phyloP scores from a whole-genome alignment of 495 filamentous ascomycete species.

The Chaetomium cochliodes region DNA sequence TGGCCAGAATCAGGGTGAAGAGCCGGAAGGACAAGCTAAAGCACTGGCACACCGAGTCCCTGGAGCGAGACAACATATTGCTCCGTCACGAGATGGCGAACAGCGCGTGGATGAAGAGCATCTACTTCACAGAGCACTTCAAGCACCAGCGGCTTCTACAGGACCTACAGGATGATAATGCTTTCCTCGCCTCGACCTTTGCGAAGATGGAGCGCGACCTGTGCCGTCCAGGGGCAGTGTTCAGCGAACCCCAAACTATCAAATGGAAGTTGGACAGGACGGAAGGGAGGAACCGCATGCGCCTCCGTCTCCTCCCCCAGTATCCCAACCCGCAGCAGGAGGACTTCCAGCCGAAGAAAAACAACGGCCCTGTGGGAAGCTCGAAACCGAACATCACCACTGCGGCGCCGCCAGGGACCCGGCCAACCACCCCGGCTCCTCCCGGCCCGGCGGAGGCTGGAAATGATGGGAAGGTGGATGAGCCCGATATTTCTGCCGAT shows the following conservation, averaged over 20 bases:
- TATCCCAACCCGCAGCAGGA: slow-evolving; percentile 61
- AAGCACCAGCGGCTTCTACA: slow-evolving; percentile 85
- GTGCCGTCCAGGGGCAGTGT: slow-evolving; percentile 71
- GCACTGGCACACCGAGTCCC: slow-evolving; percentile 68
- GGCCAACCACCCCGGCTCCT: slow-evolving; percentile 22
- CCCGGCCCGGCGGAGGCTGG: slow-evolving; percentile 21
- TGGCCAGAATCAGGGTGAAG: slow-evolving; percentile 60
- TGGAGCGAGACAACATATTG: slow-evolving; percentile 65
- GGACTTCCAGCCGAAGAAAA: slow-evolving; percentile 84
- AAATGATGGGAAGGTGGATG: slow-evolving; percentile 31
- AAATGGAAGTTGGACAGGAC: slow-evolving; percentile 95
- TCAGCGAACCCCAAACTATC: slow-evolving; percentile 59
- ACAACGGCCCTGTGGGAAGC: slow-evolving; percentile 31
- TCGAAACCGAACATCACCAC: slow-evolving; percentile 46
- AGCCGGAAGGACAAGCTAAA: slow-evolving; percentile 80
- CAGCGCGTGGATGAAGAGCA: slow-evolving; percentile 89
- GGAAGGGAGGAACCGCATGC: slow-evolving; percentile 93
- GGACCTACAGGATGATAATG: slow-evolving; percentile 85
- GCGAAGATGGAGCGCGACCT: slow-evolving; percentile 71
- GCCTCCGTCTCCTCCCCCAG: slow-evolving; percentile 79
- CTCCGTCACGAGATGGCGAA: slow-evolving; percentile 79
- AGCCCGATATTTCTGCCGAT: slow-evolving; percentile 29
- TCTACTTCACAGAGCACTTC: slow-evolving; percentile 84
- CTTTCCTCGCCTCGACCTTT: slow-evolving; percentile 70
- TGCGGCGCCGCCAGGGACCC: slow-evolving; percentile 18